phyloP scores from a whole-genome alignment of 139 green algal species.

The Volvox africanus region DNA sequence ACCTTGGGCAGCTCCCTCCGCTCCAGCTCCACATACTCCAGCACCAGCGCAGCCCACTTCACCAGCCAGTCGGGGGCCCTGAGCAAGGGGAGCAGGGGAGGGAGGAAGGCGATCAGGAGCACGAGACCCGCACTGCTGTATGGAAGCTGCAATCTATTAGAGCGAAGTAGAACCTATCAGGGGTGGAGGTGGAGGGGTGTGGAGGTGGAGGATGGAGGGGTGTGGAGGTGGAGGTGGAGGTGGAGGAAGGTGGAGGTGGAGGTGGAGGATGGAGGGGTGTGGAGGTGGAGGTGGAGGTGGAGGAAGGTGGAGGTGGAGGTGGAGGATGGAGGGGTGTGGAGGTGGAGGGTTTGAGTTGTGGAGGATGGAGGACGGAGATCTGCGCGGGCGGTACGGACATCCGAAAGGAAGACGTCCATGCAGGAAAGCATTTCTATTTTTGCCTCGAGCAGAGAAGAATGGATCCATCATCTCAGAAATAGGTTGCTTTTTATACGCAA shows the following conservation, averaged over 20 bases:
- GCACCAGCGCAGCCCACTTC: conserved; percentile 86
- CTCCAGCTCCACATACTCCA: conserved; percentile 85
- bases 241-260: not conserved
- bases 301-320: not conserved
- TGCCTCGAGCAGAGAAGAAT: no score
- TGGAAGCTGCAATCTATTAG: no score
- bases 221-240: not conserved
- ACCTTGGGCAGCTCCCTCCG: conserved; percentile 68
- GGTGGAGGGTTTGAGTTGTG: not conserved
- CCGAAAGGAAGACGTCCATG: no score
- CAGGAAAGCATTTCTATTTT: no score
- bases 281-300: not conserved
- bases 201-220: not conserved
- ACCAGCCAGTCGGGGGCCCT: conserved; percentile 79
- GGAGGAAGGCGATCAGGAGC: no score
- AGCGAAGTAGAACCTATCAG: no score
- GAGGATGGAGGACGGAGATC: no score
- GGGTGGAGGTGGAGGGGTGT: not conserved
- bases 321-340: not conserved
- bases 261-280: not conserved
- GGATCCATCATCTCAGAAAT: no score
- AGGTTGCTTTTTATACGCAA: no score
- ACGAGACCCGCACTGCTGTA: no score
- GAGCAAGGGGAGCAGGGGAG: not conserved
- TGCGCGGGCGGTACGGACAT: no score